Evolutionary conservation across 768 basidiomycete species (phyloP).

Genomic region (Rhodosporidiobolus odoratus): DNA sequence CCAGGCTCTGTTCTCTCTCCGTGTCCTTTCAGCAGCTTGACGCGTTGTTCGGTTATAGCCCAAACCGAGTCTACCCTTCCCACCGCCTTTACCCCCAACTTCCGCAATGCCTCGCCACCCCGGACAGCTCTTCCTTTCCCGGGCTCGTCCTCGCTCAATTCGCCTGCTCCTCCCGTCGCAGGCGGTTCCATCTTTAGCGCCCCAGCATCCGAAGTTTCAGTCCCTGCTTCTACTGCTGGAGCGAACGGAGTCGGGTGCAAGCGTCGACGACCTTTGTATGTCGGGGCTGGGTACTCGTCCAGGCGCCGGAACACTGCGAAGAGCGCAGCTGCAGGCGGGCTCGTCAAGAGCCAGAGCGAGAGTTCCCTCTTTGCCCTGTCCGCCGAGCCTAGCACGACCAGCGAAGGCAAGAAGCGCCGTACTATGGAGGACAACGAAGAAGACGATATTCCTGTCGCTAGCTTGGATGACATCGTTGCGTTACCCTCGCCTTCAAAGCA

Average conservation of each 20-base stretch:
- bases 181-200: neutral
- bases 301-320: neutral
- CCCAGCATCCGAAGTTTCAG: neutral
- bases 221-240: neutral
- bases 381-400: neutral
- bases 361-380: neutral
- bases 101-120: neutral
- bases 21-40: neutral
- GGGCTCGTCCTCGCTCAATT: too few species aligned
- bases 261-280: constrained; percentile 30
- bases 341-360: constrained; percentile 26
- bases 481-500: neutral
- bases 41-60: neutral
- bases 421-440: neutral
- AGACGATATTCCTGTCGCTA: constrained; percentile 25
- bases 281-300: constrained; percentile 34
- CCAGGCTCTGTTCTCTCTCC: too few species aligned
- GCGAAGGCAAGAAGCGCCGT: constrained; percentile 29
- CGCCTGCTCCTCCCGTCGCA: neutral
- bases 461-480: constrained; percentile 24
- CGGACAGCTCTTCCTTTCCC: neutral
- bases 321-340: neutral
- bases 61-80: constrained; percentile 11
- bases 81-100: constrained; percentile 36
- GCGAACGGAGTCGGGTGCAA: neutral